A percentile compares a stretch with the other conserved stretches of the same genome.
These are phyloP conservation scores for Eucalyptus coolabah DNA, from an alignment of 345 rosid species.

Conservation along the genomic window DNA sequence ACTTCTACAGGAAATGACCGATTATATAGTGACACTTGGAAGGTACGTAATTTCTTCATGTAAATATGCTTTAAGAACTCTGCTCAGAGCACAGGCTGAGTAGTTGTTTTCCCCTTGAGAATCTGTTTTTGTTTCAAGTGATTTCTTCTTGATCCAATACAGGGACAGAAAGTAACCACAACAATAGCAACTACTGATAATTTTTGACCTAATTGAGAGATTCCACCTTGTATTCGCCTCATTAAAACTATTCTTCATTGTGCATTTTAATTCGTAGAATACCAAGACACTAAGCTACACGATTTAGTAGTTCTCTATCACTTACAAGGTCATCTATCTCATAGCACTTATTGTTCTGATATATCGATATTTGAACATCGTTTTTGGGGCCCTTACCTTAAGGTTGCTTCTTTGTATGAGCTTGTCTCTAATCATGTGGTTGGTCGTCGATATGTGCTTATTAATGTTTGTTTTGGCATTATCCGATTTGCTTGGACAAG, in stretches of 20 bases:
- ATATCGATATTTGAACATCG: neutral
- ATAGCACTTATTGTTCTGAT: neutral
- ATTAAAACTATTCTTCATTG: neutral
- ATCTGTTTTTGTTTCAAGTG: no score
- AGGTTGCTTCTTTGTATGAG: accelerated
- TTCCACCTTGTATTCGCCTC: neutral
- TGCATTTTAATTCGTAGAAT: neutral
- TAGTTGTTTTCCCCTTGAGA: no score
- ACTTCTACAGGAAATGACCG: no score
- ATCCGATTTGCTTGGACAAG: neutral
- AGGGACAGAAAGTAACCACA: neutral
- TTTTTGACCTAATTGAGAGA: neutral
- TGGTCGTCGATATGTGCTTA: accelerated
- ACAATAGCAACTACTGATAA: neutral
- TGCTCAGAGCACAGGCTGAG: no score
- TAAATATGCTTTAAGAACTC: no score
- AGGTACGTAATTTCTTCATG: accelerated
- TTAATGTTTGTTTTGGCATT: neutral
- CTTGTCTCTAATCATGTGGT: accelerated
- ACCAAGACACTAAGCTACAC: accelerated
- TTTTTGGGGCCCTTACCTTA: neutral
- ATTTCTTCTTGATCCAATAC: neutral
- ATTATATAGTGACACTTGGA: no score
- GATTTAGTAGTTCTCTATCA: neutral
- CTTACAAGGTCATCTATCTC: neutral